Base-by-base conservation (phyloP, 441 rosid species). In the Macaranga tanarius region DNA sequence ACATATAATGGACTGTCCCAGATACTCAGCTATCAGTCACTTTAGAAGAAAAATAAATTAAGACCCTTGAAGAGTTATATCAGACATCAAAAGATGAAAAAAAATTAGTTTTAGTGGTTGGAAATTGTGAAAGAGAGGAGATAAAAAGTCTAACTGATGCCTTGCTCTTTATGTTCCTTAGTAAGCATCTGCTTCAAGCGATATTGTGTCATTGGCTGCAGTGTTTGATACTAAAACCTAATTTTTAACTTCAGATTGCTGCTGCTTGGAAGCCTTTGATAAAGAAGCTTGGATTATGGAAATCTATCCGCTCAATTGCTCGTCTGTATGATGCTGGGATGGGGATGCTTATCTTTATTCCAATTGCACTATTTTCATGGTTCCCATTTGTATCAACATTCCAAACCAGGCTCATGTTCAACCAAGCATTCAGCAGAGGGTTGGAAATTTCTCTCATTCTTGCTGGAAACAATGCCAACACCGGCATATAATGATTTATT, bases 371-470 rank as follows among this genome's bases (percentile, higher is more conserved):
- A 15, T 86, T 88, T 65, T 91, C 99, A 4, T 96, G 98, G 98
- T 96, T 96, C 86, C 99, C 99, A 1, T 96, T 96, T 16, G 87
- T 96, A 45, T 93, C 98, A 6, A 96, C 99, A 44, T 96, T 96
- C 86, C 98, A 96, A 76, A 96, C 99, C 9, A 87, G 99, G 65
- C 91, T 95, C 66, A 95, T 95, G 99, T 95, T 88, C 86, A 95
- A 95, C 82, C 98, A 96, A 75, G 99, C 99, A 9, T 96, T 93
- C 83, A 93, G 99, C 83, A 84, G 97, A 40, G 99, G 98, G 48
- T 76, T 92, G 55, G 97, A 92, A 80, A 96, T 96, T 73, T 96
- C 99, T 65, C 95, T 96, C 48, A 96, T 96, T 83, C 97, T 96
- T 23, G 96, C 99, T 2, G 97, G 97, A 66, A 90, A 95, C 91